These are phyloP conservation scores for Curvularia verruculosa DNA, from an alignment of 2,329 filamentous ascomycete species.

Conservation along the genomic window DNA sequence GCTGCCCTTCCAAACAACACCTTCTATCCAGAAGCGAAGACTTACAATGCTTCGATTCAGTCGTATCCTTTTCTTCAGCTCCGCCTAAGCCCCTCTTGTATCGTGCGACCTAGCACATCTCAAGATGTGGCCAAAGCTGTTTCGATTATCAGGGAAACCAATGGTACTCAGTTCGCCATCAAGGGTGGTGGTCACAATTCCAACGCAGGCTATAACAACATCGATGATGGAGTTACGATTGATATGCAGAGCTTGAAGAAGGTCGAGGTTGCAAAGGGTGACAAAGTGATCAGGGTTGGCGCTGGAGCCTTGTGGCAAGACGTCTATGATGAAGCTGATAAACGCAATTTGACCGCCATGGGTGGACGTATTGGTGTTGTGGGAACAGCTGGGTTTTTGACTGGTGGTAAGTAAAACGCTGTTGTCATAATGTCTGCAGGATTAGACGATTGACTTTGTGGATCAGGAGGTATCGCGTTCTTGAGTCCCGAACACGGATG, in stretches of 20 bases:
- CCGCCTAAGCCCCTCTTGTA: slow-evolving; percentile 28
- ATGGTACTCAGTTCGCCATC: slow-evolving; percentile 30
- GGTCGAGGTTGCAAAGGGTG: slow-evolving; percentile 20
- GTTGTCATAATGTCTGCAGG: not conserved
- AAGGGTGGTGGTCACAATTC: slow-evolving; percentile 35
- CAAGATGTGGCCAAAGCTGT: slow-evolving; percentile 29
- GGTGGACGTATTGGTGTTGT: slow-evolving; percentile 38
- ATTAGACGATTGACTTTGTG: not conserved
- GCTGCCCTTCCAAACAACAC: slow-evolving; percentile 22
- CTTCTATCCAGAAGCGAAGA: slow-evolving; percentile 23
- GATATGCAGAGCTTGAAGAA: slow-evolving; percentile 36
- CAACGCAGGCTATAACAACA: slow-evolving; percentile 37
- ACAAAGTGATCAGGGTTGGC: slow-evolving; percentile 27
- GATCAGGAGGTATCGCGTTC: slow-evolving; percentile 30
- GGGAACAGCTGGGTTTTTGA: slow-evolving; percentile 38
- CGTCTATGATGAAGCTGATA: slow-evolving; percentile 43
- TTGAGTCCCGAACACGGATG: slow-evolving; percentile 28
- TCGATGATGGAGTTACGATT: slow-evolving; percentile 41
- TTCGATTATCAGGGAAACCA: slow-evolving; percentile 14
- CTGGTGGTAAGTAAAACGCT: slow-evolving; percentile 31
- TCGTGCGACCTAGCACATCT: slow-evolving; percentile 25
- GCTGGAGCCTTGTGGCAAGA: slow-evolving; percentile 43
- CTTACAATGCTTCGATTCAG: slow-evolving; percentile 31
- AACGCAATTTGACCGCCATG: slow-evolving; percentile 23
- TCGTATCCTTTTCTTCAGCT: slow-evolving; percentile 33